Base-by-base conservation (phyloP, 306 rosid species). In the Benincasa hispida region DNA sequence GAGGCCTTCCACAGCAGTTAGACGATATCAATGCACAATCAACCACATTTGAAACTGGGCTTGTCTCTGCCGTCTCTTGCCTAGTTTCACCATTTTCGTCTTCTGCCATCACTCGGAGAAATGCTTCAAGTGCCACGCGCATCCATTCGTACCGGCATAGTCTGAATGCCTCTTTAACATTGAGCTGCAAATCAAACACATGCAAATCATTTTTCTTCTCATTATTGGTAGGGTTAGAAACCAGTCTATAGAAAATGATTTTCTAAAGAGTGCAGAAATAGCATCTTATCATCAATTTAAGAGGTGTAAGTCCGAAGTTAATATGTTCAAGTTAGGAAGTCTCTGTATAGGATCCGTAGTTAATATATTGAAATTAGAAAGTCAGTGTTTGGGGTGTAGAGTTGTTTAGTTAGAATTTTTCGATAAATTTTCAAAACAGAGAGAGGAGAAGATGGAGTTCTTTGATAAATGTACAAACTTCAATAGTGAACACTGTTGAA, bases 141-240 rank as follows among this genome's bases (percentile, higher is more conserved):
- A 92, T 92, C 98, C 98, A 90, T 37, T 92, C 92, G 30, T 92
- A 92, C 80, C 96, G 93, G 87, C 92, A 77, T 25, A 87, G 91
- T 66, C 84, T 78, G 73, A 86, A 90, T 45, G 96, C 96, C 47
- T 90, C 91, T 58, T 81, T 75, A 74, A 84, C 80, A 77, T 72
- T 86, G 63, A 92, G 82, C 98, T 92, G 77, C 61, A 45, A 62
- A 8, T 58, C 24, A 76, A 57, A 55, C 58, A 79, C 37, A 76
- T 53, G 54, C 50, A 12, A 67, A 37, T 41, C 5, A 45, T 2
- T 45, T 45, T 66, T 67, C 53, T 41, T 67, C 53, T 11, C 30
- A 37, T 41, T 21, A 34, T 65, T 35, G 14, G 14, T 50, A 65
- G 74, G 24, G 42, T 63, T 57, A 13, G 19, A 60, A 60, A 10